Evolutionary conservation across 768 basidiomycete genomes (phyloP).

Genomic region (Scleroderma citrinum): DNA sequence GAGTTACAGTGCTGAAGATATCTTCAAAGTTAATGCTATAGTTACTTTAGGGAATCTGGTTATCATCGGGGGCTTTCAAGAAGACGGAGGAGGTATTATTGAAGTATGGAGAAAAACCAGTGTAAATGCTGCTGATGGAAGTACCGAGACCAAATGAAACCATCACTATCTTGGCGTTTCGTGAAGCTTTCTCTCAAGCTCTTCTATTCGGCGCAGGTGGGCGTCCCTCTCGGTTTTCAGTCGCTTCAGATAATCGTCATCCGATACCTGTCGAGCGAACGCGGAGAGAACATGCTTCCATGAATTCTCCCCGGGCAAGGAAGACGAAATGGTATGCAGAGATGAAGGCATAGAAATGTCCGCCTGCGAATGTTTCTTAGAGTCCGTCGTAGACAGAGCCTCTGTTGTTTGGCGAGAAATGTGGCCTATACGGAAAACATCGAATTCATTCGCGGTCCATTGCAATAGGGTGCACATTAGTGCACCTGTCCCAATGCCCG

Average conservation of each 20-base stretch:
- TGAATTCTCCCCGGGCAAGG: conserved; percentile 5
- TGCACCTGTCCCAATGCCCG: conserved; percentile 57
- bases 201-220: conserved; percentile 51
- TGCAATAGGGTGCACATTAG: conserved; percentile 59
- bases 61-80: conserved; percentile 56
- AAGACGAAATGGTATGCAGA: conserved; percentile 11
- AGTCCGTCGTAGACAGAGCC: neutral
- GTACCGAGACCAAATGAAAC: neutral
- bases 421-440: conserved; percentile 53
- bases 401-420: conserved; percentile 30
- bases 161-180: conserved; percentile 10
- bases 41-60: conserved; percentile 42
- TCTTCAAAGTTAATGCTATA: conserved; percentile 65
- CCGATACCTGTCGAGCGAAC: conserved; percentile 43
- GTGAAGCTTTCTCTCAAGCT: conserved; percentile 40
- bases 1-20: conserved; percentile 35
- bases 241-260: conserved; percentile 65
- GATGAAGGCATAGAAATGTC: conserved; percentile 3
- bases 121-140: neutral
- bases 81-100: conserved; percentile 53
- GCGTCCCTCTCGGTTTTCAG: conserved; percentile 52
- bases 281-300: conserved; percentile 30
- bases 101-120: conserved; percentile 48
- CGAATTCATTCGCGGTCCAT: conserved; percentile 63
- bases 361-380: neutral